Conservation (phyloP, 2,329 filamentous ascomycete species). For the Sordariomycetes sp. region DNA sequence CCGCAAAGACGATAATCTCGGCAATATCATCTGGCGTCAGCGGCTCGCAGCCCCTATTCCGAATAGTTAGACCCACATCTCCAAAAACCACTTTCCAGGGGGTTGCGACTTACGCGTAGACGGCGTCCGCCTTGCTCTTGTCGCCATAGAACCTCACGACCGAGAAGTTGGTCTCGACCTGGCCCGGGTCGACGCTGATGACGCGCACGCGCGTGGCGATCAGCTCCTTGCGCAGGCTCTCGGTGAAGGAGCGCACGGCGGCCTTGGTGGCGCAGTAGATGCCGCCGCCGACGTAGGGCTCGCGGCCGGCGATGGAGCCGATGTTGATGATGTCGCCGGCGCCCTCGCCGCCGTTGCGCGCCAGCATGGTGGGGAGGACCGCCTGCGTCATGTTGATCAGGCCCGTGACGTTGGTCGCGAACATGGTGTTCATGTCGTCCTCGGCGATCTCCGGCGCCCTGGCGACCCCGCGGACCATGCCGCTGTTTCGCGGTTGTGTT, state of each 20-base stretch:
- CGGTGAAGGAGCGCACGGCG: conserved; percentile 75
- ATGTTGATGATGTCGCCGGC: conserved; percentile 91
- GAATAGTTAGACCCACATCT: neutral
- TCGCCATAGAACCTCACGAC: conserved; percentile 83
- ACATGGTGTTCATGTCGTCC: conserved; percentile 79
- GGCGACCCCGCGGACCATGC: conserved; percentile 80
- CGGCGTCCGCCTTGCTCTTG: conserved; percentile 78
- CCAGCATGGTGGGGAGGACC: conserved; percentile 71
- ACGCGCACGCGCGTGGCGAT: conserved; percentile 71
- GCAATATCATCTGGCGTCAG: conserved; percentile 86
- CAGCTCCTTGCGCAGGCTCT: conserved; percentile 71
- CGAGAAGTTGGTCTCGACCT: conserved; percentile 91
- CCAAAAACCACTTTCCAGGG: neutral
- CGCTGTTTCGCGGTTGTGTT: conserved; percentile 49
- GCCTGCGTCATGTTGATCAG: conserved; percentile 96
- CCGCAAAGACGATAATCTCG: conserved; percentile 79
- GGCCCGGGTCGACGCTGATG: conserved; percentile 83
- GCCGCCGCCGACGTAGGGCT: conserved; percentile 73
- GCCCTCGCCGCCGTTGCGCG: conserved; percentile 57
- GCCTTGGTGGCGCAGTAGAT: conserved; percentile 95
- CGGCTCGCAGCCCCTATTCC: conserved; percentile 59
- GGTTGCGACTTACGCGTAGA: conserved; percentile 60
- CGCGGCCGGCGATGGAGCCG: conserved; percentile 82
- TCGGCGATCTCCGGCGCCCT: conserved; percentile 73
- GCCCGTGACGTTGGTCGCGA: conserved; percentile 86